Base-by-base conservation (phyloP, 75 land plant genomes). In the Ceratopteris richardii region DNA sequence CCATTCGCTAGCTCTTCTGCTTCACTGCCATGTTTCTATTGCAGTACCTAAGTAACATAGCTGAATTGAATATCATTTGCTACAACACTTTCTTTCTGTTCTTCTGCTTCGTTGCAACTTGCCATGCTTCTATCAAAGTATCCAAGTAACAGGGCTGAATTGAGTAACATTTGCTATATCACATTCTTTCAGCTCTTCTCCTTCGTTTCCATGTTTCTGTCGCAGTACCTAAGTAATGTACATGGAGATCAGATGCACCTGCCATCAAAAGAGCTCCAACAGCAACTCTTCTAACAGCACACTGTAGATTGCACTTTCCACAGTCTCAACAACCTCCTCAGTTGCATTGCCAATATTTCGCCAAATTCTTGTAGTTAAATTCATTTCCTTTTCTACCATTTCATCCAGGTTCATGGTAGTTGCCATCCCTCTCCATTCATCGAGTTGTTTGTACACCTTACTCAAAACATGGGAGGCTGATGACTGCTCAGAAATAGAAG, bases 361-460 rank as follows among this genome's bases (percentile, higher is more conserved):
- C 54, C 54, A 52, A 24, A 25, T 52, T 52, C 54, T 23, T 2
- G 29, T 52, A 23, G 24, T 26, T 52, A 23, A 1, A 2, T 52
- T 52, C 54, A 52, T 52, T 28, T 52, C 54, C 23, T 52, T 52
- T 26, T 52, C 54, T 2, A 52, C 27, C 27, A 52, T 52, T 4
- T 52, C 54, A 24, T 52, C 54, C 54, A 52, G 14, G 14, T 52
- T 52, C 54, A 52, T 52, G 54, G 6, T 2, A 26, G 23, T 52
- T 12, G 28, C 1, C 54, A 52, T 52, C 28, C 54, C 54, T 26
- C 23, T 52, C 54, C 54, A 52, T 19, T 52, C 28, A 52, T 52
- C 28, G 14, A 52, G 14, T 26, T 52, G 54, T 14, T 52, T 52
- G 54, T 52, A 52, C 2, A 52, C 54, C 27, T 24, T 22, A 52